Evolutionary conservation across 139 green algal species (phyloP), one percentile per base, ranked within the genome.

Genomic region (Medakamo hakoo): DNA sequence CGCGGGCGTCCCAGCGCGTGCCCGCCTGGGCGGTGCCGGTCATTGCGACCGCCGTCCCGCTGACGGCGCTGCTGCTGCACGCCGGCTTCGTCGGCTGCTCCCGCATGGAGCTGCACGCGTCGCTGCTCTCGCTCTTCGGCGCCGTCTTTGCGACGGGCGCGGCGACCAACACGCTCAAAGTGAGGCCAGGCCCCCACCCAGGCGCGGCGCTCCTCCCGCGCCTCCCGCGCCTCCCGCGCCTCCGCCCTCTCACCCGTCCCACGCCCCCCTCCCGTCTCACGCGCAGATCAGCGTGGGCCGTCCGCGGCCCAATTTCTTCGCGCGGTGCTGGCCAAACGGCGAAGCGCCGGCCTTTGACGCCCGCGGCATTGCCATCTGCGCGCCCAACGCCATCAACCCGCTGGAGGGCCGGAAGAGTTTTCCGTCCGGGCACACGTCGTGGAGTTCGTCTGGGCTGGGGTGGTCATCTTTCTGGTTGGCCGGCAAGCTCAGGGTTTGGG

Each of bases 371-470:
- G 20, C 73, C 1, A 31, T 66, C 4, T 82, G 76, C 49, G 48
- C 64, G 19, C 16, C 31, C 1, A 29, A 62, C 27, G 64, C 73
- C 16, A 20, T 59, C 4, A 55, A 67, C 26, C 49, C 73, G 26
- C 49, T 62, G 4, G 79, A 85, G 32, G 63, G 72, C 23, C 67
- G 69, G 3, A 85, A 85, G 63, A 80, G 68, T 64, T 83, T 79
- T 63, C 77, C 77, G 61, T 72, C 72, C 80, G 78, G 79, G 3
- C 79, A 85, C 70, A 69, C 61, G 9, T 80, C 73, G 16, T 78
- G 73, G 65, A 74, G 49, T 24, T 76, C 73, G 5, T 71, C 69
- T 3, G 73, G 73, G 16, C 40, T 52, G 40, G 40, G 40, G 9
- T 52, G 16, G 9, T 16, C 16, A 9, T 52, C 40, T 16, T 52